Base-by-base conservation (phyloP, 2,329 filamentous ascomycete genomes). In the Alternaria sp. region DNA sequence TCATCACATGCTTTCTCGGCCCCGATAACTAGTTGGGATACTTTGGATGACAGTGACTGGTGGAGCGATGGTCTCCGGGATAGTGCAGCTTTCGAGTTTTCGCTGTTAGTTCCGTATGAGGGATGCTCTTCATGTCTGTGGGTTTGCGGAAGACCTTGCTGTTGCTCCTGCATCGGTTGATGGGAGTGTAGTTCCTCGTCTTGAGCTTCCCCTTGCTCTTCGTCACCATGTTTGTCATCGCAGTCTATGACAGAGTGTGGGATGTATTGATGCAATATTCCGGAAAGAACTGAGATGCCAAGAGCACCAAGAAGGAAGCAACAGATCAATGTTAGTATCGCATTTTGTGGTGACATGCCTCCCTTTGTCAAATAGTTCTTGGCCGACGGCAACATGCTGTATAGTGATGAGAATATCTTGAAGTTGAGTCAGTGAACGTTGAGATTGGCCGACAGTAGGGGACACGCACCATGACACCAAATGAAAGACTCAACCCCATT, bases 381-480 rank as follows among this genome's bases (percentile, higher is more conserved):
- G 2, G 94, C 88, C 21, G 91, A 92, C 9, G 94, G 94, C 7
- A 98, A 84, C 91, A 98, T 97, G 77, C 89, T 95, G 77, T 93
- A 96, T 29, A 98, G 80, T 1, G 94, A 89, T 34, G 93, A 97
- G 78, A 97, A 97, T 39, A 97, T 85, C 93, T 97, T 17, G 69
- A 4, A 6, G 50, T n/a, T n/a, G 24, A 11, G 55, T 72, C 29
- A 73, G 63, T 41, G 26, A 33, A 51, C 11, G 9, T 24, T 21
- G 3, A 23, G 8, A 6, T 4, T 31, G 10, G 23, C 26, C 7
- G 9, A 3, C 26, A 13, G 14, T 33, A 24, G 17, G 17, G 26
- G 28, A 54, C 24, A 74, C 86, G 65, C 78, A 97, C 93, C 93
- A 99, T 96, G 44, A 98, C 93, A 41, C 95, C 94, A 67, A 97